A percentile compares a stretch with the other conserved stretches of the same genome.
These are phyloP conservation scores for Chaetothyriales sp. DNA, from an alignment of 2,329 filamentous ascomycete species.

Conservation along the genomic window DNA sequence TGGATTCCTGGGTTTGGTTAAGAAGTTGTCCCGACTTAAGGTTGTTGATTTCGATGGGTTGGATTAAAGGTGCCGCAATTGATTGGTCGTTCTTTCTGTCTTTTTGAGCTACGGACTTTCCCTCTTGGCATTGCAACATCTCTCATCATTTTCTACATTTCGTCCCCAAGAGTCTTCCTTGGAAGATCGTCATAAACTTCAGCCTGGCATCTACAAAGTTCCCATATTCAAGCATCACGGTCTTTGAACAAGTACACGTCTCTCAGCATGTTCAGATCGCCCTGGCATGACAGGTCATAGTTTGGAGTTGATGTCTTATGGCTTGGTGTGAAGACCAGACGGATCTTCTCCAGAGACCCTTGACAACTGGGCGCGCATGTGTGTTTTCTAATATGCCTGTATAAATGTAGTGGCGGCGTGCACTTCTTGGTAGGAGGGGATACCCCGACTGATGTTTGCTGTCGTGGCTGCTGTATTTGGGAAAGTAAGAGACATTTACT, in stretches of 20 bases:
- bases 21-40: background rate
- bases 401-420: background rate
- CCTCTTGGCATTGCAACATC: background rate
- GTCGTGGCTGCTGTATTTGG: background rate
- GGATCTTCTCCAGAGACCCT: slow-evolving; percentile 17
- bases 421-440: background rate
- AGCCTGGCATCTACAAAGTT: slow-evolving; percentile 20
- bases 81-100: background rate
- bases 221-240: slow-evolving; percentile 21
- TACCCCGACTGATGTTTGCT: too few relatives aligned
- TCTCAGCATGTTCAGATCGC: slow-evolving; percentile 20
- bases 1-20: background rate
- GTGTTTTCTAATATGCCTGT: slow-evolving; percentile 16
- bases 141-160: background rate
- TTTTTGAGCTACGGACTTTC: background rate
- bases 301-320: background rate
- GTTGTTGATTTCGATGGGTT: background rate
- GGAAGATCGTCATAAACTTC: slow-evolving; percentile 3
- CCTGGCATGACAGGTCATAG: slow-evolving; percentile 19
- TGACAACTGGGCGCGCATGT: slow-evolving; percentile 15
- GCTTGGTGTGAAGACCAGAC: background rate
- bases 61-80: background rate
- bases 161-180: background rate
- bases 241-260: slow-evolving; percentile 19
- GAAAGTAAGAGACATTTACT: too few relatives aligned